phyloP scores from a whole-genome alignment of 2,329 filamentous ascomycete species.

The Daldinia sp. region DNA sequence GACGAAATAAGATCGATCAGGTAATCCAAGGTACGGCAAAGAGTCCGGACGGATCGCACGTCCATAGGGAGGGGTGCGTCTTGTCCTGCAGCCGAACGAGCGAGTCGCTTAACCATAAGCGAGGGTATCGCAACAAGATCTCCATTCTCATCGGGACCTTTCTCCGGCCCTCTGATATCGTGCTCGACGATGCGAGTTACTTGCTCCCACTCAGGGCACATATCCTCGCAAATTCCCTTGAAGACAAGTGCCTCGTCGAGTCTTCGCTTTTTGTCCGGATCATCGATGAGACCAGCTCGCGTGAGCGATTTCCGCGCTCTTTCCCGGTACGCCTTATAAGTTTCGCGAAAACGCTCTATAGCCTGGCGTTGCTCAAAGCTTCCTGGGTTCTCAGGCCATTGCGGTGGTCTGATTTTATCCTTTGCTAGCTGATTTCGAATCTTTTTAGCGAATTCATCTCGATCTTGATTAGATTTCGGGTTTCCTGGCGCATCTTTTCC shows the following conservation, averaged over 20 bases:
- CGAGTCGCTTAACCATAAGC: conserved; percentile 75
- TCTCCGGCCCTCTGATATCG: conserved; percentile 69
- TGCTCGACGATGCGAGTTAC: conserved; percentile 71
- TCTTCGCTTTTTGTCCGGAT: conserved; percentile 71
- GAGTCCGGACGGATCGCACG: conserved; percentile 69
- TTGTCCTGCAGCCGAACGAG: conserved; percentile 75
- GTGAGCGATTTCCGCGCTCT: conserved; percentile 69
- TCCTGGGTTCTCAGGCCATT: conserved; percentile 68
- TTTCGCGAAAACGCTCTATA: conserved; percentile 67
- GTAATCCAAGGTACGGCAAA: conserved; percentile 72
- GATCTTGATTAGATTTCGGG: conserved; percentile 36
- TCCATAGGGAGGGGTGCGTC: conserved; percentile 76
- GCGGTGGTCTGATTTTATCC: conserved; percentile 66
- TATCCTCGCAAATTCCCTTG: conserved; percentile 75
- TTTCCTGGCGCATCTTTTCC: conserved; percentile 1
- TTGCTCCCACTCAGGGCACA: conserved; percentile 77
- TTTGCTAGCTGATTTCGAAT: conserved; percentile 66
- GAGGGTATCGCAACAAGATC: conserved; percentile 61
- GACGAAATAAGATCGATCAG: conserved; percentile 69
- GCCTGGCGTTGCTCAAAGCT: conserved; percentile 63
- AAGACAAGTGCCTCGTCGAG: conserved; percentile 74
- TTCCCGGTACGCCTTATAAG: conserved; percentile 68
- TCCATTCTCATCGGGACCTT: conserved; percentile 56
- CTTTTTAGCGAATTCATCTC: conserved; percentile 56
- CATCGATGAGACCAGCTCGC: conserved; percentile 71